A percentile compares a stretch with the other conserved stretches of the same genome.
phyloP scores from a whole-genome alignment of 768 basidiomycete genomes.

The Boletus reticulatus region DNA sequence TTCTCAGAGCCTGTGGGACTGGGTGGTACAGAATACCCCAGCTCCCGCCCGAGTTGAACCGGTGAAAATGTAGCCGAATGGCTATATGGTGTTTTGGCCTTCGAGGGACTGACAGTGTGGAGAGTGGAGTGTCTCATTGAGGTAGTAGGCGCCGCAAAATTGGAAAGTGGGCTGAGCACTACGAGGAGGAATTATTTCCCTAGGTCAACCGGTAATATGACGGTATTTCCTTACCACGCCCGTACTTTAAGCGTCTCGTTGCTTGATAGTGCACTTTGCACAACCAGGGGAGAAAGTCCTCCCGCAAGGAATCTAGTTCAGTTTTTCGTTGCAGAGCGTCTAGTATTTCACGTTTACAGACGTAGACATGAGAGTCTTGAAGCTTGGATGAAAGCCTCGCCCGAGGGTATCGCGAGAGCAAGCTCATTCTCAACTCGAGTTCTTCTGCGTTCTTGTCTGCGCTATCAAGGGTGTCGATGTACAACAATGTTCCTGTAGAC shows the following conservation, averaged over 20 bases:
- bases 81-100: conserved; percentile 12
- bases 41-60: conserved; percentile 27
- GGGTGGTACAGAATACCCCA: conserved; percentile 40
- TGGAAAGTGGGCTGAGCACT: conserved; percentile 49
- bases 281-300: conserved; percentile 92
- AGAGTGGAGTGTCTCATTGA: conserved; percentile 59
- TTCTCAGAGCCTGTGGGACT: conserved; percentile 44
- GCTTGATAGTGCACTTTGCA: conserved; percentile 81
- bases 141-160: conserved; percentile 40
- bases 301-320: conserved; percentile 77
- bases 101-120: conserved; percentile 21
- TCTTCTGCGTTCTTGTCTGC: conserved; percentile 68
- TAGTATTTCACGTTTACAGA: conserved; percentile 74
- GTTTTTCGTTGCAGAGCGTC: conserved; percentile 67
- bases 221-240: conserved; percentile 39
- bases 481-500: conserved; percentile 59
- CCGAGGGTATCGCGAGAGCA: conserved; percentile 77
- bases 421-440: conserved; percentile 68
- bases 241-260: conserved; percentile 58
- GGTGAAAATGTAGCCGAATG: conserved; percentile 16
- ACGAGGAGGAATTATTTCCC: neutral
- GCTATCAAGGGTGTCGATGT: conserved; percentile 71
- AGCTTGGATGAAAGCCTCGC: conserved; percentile 63
- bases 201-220: neutral
- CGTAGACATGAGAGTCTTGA: conserved; percentile 89